Conservation (phyloP, 2,329 filamentous ascomycete genomes). For the Lachnellula occidentalis region DNA sequence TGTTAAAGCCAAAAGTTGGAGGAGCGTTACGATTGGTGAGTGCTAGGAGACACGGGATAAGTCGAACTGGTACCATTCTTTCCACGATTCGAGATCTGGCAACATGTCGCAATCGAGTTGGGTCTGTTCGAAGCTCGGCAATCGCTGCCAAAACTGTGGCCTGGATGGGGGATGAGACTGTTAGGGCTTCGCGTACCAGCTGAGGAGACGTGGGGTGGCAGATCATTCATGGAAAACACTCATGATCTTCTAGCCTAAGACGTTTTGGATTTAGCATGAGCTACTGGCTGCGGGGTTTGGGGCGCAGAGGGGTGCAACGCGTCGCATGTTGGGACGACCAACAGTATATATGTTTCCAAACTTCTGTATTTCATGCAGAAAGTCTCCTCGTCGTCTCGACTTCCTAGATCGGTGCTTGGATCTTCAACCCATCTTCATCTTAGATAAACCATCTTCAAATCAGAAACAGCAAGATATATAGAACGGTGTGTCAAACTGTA, state of each 20-base stretch:
- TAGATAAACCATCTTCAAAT: not conserved
- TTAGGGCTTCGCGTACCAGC: not conserved
- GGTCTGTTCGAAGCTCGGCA: not conserved
- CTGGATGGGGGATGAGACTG: not conserved
- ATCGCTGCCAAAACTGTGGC: not conserved
- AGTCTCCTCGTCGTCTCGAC: not conserved
- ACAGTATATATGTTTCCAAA: slow-evolving; percentile 18
- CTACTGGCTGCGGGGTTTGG: not conserved
- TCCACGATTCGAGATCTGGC: slow-evolving; percentile 5
- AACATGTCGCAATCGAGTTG: not conserved
- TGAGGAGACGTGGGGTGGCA: not conserved
- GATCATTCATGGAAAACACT: slow-evolving; percentile 1
- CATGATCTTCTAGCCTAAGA: slow-evolving; percentile 1
- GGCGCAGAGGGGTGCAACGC: slow-evolving; percentile 3
- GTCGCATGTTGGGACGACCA: slow-evolving; percentile 17
- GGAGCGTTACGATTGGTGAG: slow-evolving; percentile 39
- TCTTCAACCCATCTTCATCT: slow-evolving; percentile 4
- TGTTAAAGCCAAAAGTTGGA: slow-evolving; percentile 32
- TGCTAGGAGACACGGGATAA: slow-evolving; percentile 38
- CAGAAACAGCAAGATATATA: not conserved
- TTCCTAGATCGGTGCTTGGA: not conserved
- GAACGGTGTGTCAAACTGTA: not conserved
- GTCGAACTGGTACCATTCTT: slow-evolving; percentile 36
- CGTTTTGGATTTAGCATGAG: not conserved
- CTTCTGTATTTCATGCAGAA: slow-evolving; percentile 17